These are phyloP conservation scores for Lactifluus hygrophoroides DNA, from an alignment of 768 basidiomycete genomes.

Conservation along the genomic window DNA sequence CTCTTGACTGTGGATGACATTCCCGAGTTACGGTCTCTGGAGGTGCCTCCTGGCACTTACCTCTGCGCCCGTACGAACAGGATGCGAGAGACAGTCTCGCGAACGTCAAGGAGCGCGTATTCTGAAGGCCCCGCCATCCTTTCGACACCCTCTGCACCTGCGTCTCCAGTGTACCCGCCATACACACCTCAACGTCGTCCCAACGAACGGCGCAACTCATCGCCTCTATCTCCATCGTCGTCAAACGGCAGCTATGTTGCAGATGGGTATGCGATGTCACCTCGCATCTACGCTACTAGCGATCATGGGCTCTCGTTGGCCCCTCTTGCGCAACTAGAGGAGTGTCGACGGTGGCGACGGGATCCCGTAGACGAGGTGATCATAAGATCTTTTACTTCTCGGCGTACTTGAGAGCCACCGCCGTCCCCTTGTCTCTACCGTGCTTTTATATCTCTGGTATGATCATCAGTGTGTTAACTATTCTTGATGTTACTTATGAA, in stretches of 20 bases:
- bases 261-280: neutral
- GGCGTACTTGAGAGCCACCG: neutral
- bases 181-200: conserved; percentile 4
- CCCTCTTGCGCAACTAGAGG: conserved; percentile 13
- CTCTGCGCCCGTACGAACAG: conserved; percentile 46
- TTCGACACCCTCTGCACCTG: neutral
- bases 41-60: conserved; percentile 54
- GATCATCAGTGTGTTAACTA: neutral
- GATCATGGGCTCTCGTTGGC: conserved; percentile 10
- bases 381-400: conserved; percentile 4
- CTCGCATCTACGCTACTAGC: neutral
- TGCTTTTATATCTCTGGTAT: neutral
- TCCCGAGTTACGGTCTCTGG: conserved; percentile 42
- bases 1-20: conserved; percentile 54
- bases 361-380: conserved; percentile 14
- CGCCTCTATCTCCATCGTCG: conserved; percentile 1
- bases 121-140: conserved; percentile 1
- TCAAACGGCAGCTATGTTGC: neutral
- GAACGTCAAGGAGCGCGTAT: conserved; percentile 3
- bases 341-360: conserved; percentile 7
- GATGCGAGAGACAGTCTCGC: conserved; percentile 20
- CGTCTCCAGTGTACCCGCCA: neutral
- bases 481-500: neutral
- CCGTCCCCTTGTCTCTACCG: neutral
- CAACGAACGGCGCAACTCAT: neutral